Percentiles rank a stretch among this genome's conserved stretches.
Conservation (phyloP, 176 grass and related monocot genomes). For the Eleusine indica region DNA sequence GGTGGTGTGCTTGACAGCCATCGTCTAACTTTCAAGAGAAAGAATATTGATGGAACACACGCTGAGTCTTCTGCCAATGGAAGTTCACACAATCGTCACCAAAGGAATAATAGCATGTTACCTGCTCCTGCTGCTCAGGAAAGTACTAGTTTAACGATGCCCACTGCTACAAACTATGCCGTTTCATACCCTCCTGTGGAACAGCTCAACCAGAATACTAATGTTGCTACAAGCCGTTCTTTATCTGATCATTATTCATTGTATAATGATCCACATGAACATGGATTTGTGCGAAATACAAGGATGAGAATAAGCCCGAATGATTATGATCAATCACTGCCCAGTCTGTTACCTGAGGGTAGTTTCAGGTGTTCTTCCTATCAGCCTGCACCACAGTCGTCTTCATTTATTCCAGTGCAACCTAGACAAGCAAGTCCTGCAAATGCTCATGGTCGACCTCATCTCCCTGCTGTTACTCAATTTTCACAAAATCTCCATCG, state of each 20-base stretch:
- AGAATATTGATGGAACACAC: slow-evolving; percentile 48
- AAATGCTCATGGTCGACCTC: slow-evolving; percentile 40
- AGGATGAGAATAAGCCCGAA: slow-evolving; percentile 49
- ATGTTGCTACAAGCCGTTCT: slow-evolving; percentile 14
- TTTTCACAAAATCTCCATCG: slow-evolving; percentile 51
- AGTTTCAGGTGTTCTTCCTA: slow-evolving; percentile 41
- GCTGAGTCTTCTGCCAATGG: slow-evolving; percentile 60
- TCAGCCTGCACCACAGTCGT: slow-evolving; percentile 29
- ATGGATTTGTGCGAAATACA: slow-evolving; percentile 44
- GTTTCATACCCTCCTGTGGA: slow-evolving; percentile 39
- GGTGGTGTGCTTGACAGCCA: slow-evolving; percentile 6
- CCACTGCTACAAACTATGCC: slow-evolving; percentile 33
- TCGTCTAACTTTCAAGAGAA: slow-evolving; percentile 53
- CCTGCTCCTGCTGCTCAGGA: slow-evolving; percentile 23
- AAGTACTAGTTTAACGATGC: slow-evolving; percentile 39
- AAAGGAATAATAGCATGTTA: slow-evolving; percentile 40
- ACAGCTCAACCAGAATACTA: slow-evolving; percentile 32
- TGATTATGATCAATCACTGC: slow-evolving; percentile 46
- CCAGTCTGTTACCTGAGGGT: slow-evolving; percentile 46
- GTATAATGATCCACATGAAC: slow-evolving; percentile 36
- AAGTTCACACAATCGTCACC: slow-evolving; percentile 36
- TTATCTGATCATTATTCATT: slow-evolving; percentile 44
- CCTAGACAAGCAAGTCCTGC: slow-evolving; percentile 38
- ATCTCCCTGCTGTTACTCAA: slow-evolving; percentile 47
- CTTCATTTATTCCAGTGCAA: slow-evolving; percentile 57